Base-by-base conservation (phyloP, 2,329 filamentous ascomycete genomes). In the Trichoderma cornu-damae region DNA sequence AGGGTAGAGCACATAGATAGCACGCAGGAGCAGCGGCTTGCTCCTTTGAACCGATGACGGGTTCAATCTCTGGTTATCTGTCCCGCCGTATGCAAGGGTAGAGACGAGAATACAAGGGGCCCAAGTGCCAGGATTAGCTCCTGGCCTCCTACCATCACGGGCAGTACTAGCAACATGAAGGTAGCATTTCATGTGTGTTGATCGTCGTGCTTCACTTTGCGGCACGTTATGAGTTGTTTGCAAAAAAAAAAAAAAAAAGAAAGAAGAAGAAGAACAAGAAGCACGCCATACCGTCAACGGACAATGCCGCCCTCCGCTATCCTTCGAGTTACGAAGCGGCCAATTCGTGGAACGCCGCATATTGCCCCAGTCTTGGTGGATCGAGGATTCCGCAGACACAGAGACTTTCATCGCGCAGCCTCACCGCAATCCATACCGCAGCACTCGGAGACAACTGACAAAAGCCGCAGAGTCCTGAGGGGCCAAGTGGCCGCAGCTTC, bases 331-430 rank as follows among this genome's bases (percentile, higher is more conserved):
- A 12, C 20, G 3, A n/a, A 24, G 11, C 14, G 18, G 26, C 26
- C 40, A 34, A 16, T 14, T 30, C 35, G 2, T 40, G 24, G 22
- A 51, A 51, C 49, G 42, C 49, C 49, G 49, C 49, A 24, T 14
- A 6, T 43, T 43, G 22, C 40, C 26, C 40, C 40, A 43, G 20
- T 18, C n/a, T 28, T n/a, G 34, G 49, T 52, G 49, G 37, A 52
- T 43, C 49, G 28, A 30, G 12, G 11, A 52, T 43, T 43, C 49
- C 37, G 49, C 49, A 52, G n/a, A 42, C 12, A 52, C 37, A 37
- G 49, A 43, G 49, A 32, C 26, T 20, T 22, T 8, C 30, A 26
- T 37, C 4, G 24, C 20, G 7, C 14, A 4, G n/a, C 16, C 22
- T 49, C 28, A 49, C 47, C 22, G 47, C 47, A 37, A 37, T 32